Percentiles rank a stretch among this genome's conserved stretches.
Conservation (phyloP, 2,329 filamentous ascomycete genomes). For the Thielaviopsis euricoi region DNA sequence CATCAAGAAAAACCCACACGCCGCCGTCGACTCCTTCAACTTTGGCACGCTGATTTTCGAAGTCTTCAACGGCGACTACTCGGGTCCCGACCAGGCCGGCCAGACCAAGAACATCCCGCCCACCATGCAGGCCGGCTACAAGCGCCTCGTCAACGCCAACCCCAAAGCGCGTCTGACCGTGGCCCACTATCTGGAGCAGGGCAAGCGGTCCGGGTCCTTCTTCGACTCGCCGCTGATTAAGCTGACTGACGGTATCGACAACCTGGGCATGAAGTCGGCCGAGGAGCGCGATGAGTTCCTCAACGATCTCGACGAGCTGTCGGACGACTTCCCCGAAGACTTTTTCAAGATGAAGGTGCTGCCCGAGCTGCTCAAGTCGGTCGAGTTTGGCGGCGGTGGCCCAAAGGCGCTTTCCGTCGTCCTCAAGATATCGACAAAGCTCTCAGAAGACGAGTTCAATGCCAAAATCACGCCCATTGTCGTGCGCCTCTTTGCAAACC, state of each 20-base stretch:
- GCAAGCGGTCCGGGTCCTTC: slow-evolving; percentile 64
- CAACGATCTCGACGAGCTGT: slow-evolving; percentile 64
- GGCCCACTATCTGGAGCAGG: slow-evolving; percentile 78
- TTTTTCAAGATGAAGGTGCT: slow-evolving; percentile 97
- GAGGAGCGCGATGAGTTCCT: slow-evolving; percentile 74
- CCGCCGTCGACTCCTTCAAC: slow-evolving; percentile 75
- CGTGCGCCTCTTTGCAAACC: slow-evolving; percentile 73
- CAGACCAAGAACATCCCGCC: slow-evolving; percentile 77
- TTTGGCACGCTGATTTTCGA: slow-evolving; percentile 76
- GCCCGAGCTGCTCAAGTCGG: slow-evolving; percentile 89
- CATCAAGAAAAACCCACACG: slow-evolving; percentile 66
- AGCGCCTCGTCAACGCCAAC: slow-evolving; percentile 71
- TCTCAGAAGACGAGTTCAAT: slow-evolving; percentile 83
- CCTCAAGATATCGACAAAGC: slow-evolving; percentile 77
- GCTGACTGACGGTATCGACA: slow-evolving; percentile 83
- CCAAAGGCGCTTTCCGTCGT: slow-evolving; percentile 79
- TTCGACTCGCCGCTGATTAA: slow-evolving; percentile 89
- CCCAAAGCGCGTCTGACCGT: slow-evolving; percentile 78
- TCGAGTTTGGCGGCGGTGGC: slow-evolving; percentile 94
- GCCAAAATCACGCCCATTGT: slow-evolving; percentile 69
- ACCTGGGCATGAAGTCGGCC: slow-evolving; percentile 72
- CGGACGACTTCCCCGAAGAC: slow-evolving; percentile 91
- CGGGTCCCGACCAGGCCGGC: slow-evolving; percentile 59
- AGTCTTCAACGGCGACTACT: slow-evolving; percentile 76
- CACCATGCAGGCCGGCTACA: slow-evolving; percentile 81